Percentiles rank a stretch among this genome's conserved stretches.
phyloP scores from a whole-genome alignment of 1,139 yeast genomes.

The Entelexis sorbosivorans region DNA sequence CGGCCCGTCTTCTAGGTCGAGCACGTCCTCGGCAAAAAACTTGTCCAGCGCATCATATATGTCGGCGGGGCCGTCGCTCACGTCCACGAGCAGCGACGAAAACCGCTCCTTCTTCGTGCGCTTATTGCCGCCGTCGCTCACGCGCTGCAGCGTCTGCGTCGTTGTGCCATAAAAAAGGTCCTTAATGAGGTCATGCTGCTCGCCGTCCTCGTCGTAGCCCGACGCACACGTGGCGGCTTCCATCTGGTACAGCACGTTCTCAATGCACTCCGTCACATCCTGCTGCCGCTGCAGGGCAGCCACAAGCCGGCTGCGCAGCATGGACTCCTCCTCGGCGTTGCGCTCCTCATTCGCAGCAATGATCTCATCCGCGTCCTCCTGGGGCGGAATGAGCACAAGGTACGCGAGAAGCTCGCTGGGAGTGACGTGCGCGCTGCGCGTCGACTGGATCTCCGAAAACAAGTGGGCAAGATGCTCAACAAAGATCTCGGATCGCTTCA shows the following conservation, averaged over 20 bases:
- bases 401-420: slow-evolving; percentile 82
- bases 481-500: slow-evolving; percentile 71
- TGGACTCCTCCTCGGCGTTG: slow-evolving; percentile 3
- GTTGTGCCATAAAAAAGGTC: slow-evolving; percentile 68
- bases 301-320: slow-evolving; percentile 12
- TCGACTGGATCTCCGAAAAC: slow-evolving; percentile 57
- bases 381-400: slow-evolving; percentile 70
- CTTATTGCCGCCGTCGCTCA: slow-evolving; percentile 29
- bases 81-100: slow-evolving; percentile 68
- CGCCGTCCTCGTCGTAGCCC: slow-evolving; percentile 75
- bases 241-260: slow-evolving; percentile 81
- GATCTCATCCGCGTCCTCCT: slow-evolving; percentile 26
- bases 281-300: slow-evolving; percentile 51
- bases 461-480: slow-evolving; percentile 58
- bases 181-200: slow-evolving; percentile 71
- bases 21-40: slow-evolving; percentile 66
- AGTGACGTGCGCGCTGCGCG: slow-evolving; percentile 53
- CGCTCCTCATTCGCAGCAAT: slow-evolving; percentile 11
- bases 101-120: slow-evolving; percentile 68
- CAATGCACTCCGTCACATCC: slow-evolving; percentile 95
- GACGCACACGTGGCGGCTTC: slow-evolving; percentile 78
- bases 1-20: slow-evolving; percentile 58
- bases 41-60: slow-evolving; percentile 84
- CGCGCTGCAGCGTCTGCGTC: slow-evolving; percentile 42
- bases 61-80: slow-evolving; percentile 78